Percentiles rank a stretch among this genome's conserved stretches.
phyloP scores from a whole-genome alignment of 345 rosid genomes.

The Turnera subulata region DNA sequence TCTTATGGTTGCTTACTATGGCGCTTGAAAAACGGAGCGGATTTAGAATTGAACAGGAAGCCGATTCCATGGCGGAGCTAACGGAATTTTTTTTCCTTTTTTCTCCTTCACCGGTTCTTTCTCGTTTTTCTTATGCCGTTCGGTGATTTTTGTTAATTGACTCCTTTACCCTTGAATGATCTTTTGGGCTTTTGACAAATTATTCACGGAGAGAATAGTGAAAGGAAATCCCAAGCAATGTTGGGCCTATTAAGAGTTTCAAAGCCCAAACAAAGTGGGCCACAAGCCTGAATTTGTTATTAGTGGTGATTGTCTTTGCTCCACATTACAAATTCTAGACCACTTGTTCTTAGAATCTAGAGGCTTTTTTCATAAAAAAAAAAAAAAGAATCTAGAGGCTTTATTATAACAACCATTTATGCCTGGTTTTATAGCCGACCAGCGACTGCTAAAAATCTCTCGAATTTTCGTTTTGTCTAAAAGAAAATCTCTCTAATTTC shows the following conservation, averaged over 20 bases:
- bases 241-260: not conserved
- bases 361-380: too few relatives aligned
- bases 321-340: not conserved
- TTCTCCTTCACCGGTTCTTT: not conserved
- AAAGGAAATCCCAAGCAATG: not conserved
- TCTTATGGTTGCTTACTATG: conserved; percentile 20
- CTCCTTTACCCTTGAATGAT: conserved; percentile 16
- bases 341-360: too few relatives aligned
- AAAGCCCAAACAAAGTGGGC: not conserved
- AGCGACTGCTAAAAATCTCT: too few relatives aligned
- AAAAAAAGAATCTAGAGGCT: too few relatives aligned
- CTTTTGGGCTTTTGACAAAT: conserved; percentile 24
- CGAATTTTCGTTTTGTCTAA: too few relatives aligned
- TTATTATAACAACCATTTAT: too few relatives aligned
- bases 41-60: conserved; percentile 34
- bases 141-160: not conserved
- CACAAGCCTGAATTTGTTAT: not conserved
- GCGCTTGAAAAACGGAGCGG: conserved; percentile 26
- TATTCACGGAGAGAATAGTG: too few relatives aligned
- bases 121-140: not conserved
- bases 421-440: too few relatives aligned
- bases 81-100: not conserved
- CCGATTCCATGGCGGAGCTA: conserved; percentile 11
- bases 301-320: not conserved
- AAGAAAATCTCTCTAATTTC: too few relatives aligned